Evolutionary conservation across 192 early-diverging fungal genomes (phyloP), one percentile per base, ranked within the genome.

Genomic region (Pilaira anomala): DNA sequence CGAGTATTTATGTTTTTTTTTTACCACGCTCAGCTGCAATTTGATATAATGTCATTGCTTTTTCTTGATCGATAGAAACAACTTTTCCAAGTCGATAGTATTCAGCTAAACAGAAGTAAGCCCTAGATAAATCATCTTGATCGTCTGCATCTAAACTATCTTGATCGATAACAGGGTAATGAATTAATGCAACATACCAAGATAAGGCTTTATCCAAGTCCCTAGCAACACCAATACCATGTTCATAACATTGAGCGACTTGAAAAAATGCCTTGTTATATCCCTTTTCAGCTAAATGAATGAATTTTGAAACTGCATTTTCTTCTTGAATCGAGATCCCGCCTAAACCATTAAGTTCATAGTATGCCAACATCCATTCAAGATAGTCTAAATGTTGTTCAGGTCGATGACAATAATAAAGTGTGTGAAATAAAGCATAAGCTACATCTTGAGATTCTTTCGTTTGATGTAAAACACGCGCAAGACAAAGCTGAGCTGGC

Each of bases 221-320:
- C 55, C 25, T 25, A 25, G 50, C 29, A 9, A 68, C 48, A 22
- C 72, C 72, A 26, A 65, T 49, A 28, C 72, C 72, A 36, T 54
- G 42, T 55, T 69, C 66, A 57, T 74, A 74, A 42, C 72, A 69
- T 36, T 65, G 62, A 7, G 67, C 72, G 4, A 74, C 67, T 56
- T 69, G 62, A 8, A 65, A 45, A 29, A 60, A 69, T 1, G 62
- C 61, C 49, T 74, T 67, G 30, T 44, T 53, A 26, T 72, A 30
- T 25, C 59, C 63, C 11, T 65, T 2, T 19, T 68, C 58, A 7
- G 72, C 66, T 28, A 74, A 49, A 48, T 18, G 36, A 11, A 65
- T 41, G 1, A 74, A 50, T 45, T 56, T 48, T 25, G 21, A 40
- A 22, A 63, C 61, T 18, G 62, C 72, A 11, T 60, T 7, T 22